Conservation (phyloP, 345 rosid genomes). For the Salix brachista region DNA sequence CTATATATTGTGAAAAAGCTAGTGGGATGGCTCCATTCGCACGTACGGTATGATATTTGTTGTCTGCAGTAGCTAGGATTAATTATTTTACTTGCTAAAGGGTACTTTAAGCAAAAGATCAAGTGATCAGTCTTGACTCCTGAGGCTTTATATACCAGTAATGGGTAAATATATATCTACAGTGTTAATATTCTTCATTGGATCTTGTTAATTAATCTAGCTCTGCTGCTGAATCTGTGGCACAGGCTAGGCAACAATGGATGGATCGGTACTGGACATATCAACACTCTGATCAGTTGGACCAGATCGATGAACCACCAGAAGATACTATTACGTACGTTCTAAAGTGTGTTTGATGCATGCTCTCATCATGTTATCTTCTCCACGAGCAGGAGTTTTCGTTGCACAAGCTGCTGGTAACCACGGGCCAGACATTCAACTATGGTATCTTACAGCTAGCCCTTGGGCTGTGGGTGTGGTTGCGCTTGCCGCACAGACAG, state of each 20-base stretch:
- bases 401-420: constrained; percentile 89
- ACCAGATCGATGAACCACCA: constrained; percentile 60
- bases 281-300: constrained; percentile 52
- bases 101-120: constrained; percentile 53
- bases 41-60: constrained; percentile 32
- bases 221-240: background rate
- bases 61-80: background rate
- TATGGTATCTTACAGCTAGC: constrained; percentile 54
- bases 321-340: constrained; percentile 49
- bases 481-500: constrained; percentile 60
- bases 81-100: background rate
- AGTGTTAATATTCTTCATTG: background rate
- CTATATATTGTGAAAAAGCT: constrained; percentile 58
- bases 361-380: constrained; percentile 45
- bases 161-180: background rate
- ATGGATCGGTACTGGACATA: constrained; percentile 65
- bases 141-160: background rate
- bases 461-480: constrained; percentile 78
- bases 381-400: constrained; percentile 69
- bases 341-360: constrained; percentile 64
- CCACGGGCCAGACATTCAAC: constrained; percentile 58
- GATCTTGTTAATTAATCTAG: too few relatives aligned
- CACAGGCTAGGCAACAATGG: constrained; percentile 48
- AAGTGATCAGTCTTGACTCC: constrained; percentile 34
- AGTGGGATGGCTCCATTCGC: constrained; percentile 91